A percentile compares a stretch with the other conserved stretches of the same genome.
These are phyloP conservation scores for Saitozyma podzolica DNA, from an alignment of 768 basidiomycete species.

Conservation along the genomic window DNA sequence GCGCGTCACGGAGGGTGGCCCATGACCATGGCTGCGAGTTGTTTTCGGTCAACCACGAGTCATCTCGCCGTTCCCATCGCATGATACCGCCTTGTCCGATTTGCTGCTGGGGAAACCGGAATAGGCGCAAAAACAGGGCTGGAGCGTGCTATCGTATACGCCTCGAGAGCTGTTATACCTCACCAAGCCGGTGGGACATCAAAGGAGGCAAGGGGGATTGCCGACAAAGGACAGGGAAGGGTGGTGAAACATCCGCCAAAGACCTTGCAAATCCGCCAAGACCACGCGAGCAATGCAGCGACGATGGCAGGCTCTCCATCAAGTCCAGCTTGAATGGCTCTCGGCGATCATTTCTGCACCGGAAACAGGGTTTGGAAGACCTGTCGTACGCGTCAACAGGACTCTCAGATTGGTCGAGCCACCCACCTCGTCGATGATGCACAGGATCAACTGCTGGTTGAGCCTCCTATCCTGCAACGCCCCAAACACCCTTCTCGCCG, in stretches of 20 bases:
- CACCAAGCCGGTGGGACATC: neutral
- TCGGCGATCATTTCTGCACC: neutral
- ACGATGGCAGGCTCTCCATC: neutral
- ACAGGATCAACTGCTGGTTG: slow-evolving; percentile 89
- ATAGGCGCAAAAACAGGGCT: neutral
- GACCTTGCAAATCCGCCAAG: too few species aligned
- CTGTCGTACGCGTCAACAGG: neutral
- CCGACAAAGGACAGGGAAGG: neutral
- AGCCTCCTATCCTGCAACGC: slow-evolving; percentile 91
- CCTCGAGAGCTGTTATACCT: neutral
- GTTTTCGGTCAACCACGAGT: neutral
- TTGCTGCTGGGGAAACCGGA: neutral
- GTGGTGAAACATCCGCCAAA: neutral
- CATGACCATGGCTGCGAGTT: neutral
- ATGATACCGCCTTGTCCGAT: neutral
- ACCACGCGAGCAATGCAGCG: too few species aligned
- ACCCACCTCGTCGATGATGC: slow-evolving; percentile 80
- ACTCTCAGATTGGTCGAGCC: neutral
- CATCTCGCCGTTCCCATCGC: neutral
- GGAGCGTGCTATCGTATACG: neutral
- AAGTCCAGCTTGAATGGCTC: slow-evolving; percentile 1
- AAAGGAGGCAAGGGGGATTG: neutral
- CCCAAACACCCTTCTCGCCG: slow-evolving; percentile 87
- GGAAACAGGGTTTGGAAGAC: slow-evolving; percentile 28
- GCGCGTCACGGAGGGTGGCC: neutral